These are phyloP conservation scores for Sedum album DNA, from an alignment of 164 flowering plant genomes.

Conservation along the genomic window DNA sequence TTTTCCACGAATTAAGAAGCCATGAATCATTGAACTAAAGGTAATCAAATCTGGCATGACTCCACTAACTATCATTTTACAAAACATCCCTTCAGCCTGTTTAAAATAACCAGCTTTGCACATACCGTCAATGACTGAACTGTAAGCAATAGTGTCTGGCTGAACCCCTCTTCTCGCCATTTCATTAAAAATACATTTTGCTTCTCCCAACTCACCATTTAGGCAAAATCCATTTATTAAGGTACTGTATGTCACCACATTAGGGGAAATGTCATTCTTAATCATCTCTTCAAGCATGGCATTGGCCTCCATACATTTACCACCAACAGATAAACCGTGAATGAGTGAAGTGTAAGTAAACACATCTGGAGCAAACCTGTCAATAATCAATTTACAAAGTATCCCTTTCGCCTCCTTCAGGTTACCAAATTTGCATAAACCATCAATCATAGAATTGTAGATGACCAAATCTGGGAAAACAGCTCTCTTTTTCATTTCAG, in stretches of 20 bases:
- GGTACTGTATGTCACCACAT: conserved; percentile 4
- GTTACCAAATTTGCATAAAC: conserved; percentile 1
- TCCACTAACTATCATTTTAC: neutral
- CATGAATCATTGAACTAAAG: conserved; percentile 9
- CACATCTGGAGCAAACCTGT: neutral
- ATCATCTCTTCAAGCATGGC: neutral
- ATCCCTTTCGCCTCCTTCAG: conserved; percentile 5
- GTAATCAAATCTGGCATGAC: neutral
- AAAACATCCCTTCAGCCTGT: conserved; percentile 10
- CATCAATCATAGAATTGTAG: conserved; percentile 1
- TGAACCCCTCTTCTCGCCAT: neutral
- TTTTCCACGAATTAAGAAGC: conserved; percentile 10
- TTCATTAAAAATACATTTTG: neutral
- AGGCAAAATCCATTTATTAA: neutral
- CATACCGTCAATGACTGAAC: conserved; percentile 3
- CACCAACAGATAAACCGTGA: conserved; percentile 5
- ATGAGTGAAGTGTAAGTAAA: neutral
- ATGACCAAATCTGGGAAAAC: neutral
- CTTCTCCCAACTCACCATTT: conserved; percentile 2
- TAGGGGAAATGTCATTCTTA: conserved; percentile 5
- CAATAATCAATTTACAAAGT: conserved; percentile 1
- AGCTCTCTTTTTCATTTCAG: neutral
- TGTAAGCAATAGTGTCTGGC: neutral
- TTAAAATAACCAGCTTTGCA: conserved; percentile 9
- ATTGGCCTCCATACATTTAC: neutral